Base-by-base conservation (phyloP, 495 filamentous ascomycete genomes). In the Podospora conica region DNA sequence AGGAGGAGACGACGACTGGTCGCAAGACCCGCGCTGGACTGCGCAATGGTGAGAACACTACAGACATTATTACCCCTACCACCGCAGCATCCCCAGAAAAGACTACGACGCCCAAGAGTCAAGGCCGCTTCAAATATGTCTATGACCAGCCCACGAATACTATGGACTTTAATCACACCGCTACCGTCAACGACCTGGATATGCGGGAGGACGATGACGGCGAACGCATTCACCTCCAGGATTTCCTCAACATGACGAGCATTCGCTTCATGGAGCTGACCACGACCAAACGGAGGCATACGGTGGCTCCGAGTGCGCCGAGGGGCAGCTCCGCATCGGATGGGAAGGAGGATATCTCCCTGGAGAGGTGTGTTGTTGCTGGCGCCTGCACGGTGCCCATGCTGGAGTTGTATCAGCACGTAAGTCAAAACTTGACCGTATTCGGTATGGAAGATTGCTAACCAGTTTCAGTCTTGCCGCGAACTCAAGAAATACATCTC, bases 251-350 rank as follows among this genome's bases (percentile, higher is more conserved):
- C 70, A 86, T 97, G 85, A 97, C 95, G 6, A 91, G 88, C 65
- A 96, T 98, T 69, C 90, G 93, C 53, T 98, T 98, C 78, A 96
- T 98, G 89, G 96, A 98, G 71, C 82, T 97, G 27, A 97, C 91
- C 2, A 85, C 85, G 1, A 97, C 94, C 0, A 98, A 97, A 75
- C 82, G 95, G 67, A 83, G 95, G 55, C 90, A 94, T 71, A 98
- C 95, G 0, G 85, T 88, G 31, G 91, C 84, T 1, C 88, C 89
- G 20, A 77, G 76, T 29, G 68, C 73, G 23, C 72, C 77, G 60
- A 75, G 73, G 63, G 79, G 79, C 53, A 81, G 73, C 66, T 69
- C 73, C 54, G 65, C 68, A 20, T 82, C 62, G 76, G 76, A 83
- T 75, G 71, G 74, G 65, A 79, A 84, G 55, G 74, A 84, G 11